phyloP scores from a whole-genome alignment of 164 flowering plant genomes.

The Akebia trifoliata region DNA sequence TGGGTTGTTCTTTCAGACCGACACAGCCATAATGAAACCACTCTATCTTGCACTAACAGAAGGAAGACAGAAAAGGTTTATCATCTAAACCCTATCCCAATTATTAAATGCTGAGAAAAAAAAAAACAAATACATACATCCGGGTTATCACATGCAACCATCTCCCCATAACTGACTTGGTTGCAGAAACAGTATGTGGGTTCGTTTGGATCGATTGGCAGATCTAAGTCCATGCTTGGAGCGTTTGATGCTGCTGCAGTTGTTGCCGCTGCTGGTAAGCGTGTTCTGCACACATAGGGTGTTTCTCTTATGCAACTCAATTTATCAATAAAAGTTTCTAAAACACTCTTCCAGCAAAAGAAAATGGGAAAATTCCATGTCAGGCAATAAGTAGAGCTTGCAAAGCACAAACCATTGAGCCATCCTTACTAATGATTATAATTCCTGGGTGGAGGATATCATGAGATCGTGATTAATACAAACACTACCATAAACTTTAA shows the following conservation, averaged over 20 bases:
- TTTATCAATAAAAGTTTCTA: background rate
- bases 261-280: constrained; percentile 41
- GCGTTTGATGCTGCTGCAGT: constrained; percentile 43
- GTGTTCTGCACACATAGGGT: constrained; percentile 42
- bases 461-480: no score
- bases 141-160: constrained; percentile 95
- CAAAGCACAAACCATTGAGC: no score
- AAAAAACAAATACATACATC: constrained; percentile 38
- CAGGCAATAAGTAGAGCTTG: no score
- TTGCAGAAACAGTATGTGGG: constrained; percentile 96
- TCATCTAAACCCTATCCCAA: no score
- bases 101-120: background rate
- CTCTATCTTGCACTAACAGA: constrained; percentile 82
- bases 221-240: constrained; percentile 68
- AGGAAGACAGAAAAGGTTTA: constrained; percentile 8
- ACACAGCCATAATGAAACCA: constrained; percentile 99
- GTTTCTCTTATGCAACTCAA: background rate
- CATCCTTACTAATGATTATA: no score
- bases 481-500: no score
- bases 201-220: constrained; percentile 98
- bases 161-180: constrained; percentile 97
- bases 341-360: background rate
- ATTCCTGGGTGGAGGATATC: no score
- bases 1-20: constrained; percentile 78
- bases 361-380: no score